A percentile compares a stretch with the other conserved stretches of the same genome.
phyloP scores from a whole-genome alignment of 169 alveolate genomes.

The Cardiosporidium cionae region DNA sequence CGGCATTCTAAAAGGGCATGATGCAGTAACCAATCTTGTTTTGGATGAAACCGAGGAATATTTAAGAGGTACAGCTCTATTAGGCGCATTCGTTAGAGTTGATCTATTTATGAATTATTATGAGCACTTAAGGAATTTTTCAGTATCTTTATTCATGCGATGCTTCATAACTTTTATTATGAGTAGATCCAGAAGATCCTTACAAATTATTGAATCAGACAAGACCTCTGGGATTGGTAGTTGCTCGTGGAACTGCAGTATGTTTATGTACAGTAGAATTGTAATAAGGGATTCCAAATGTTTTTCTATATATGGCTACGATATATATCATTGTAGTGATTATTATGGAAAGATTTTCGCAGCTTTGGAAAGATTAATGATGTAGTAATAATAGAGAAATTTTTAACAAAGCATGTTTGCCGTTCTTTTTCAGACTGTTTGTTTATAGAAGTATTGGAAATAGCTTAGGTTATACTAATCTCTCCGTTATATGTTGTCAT shows the following conservation, averaged over 20 bases:
- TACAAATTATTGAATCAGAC: slow-evolving; percentile 58
- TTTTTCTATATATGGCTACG: neutral
- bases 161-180: neutral
- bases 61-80: slow-evolving; percentile 52
- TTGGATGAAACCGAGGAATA: slow-evolving; percentile 77
- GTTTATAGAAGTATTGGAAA: too few species aligned
- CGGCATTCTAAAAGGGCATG: slow-evolving; percentile 78
- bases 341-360: too few species aligned
- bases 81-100: neutral
- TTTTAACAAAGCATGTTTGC: too few species aligned
- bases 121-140: neutral
- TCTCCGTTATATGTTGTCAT: too few species aligned
- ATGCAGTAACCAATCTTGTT: slow-evolving; percentile 71
- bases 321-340: neutral
- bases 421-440: too few species aligned
- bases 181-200: slow-evolving; percentile 64
- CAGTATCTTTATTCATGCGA: neutral
- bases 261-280: too few species aligned
- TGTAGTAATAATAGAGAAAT: too few species aligned
- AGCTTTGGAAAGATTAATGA: too few species aligned
- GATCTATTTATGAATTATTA: neutral
- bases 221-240: slow-evolving; percentile 67
- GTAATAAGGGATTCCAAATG: neutral
- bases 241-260: slow-evolving; percentile 82
- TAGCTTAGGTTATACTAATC: too few species aligned